Conservation (phyloP, 371 early-diverging fungal species). For the Thermomucor indicae-seudaticae region DNA sequence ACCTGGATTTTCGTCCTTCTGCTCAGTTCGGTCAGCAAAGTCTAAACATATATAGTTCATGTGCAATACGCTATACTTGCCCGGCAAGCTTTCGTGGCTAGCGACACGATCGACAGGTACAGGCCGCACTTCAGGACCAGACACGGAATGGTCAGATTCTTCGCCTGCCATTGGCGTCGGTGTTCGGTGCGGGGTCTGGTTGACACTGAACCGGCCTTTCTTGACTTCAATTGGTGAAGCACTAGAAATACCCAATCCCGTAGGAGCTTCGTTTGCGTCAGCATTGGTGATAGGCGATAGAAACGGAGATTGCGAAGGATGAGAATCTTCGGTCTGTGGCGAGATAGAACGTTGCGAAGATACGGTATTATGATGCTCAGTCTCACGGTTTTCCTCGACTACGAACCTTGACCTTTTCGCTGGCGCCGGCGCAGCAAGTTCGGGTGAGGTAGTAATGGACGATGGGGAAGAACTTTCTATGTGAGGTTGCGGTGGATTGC, state of each 20-base stretch:
- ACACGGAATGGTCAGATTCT: background rate
- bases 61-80: background rate
- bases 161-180: background rate
- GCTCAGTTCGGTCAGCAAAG: background rate
- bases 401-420: conserved; percentile 53
- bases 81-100: conserved; percentile 13
- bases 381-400: conserved; percentile 30
- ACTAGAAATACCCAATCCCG: conserved; percentile 5
- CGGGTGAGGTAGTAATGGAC: background rate
- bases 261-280: conserved; percentile 5
- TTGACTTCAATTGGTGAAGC: conserved; percentile 35
- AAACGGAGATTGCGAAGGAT: conserved; percentile 7
- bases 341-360: conserved; percentile 5
- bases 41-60: background rate
- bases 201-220: conserved; percentile 63
- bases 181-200: conserved; percentile 21
- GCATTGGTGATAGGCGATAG: conserved; percentile 1
- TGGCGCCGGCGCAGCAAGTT: conserved; percentile 4
- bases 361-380: conserved; percentile 5
- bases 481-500: conserved; percentile 18
- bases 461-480: conserved; percentile 2
- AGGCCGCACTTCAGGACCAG: conserved; percentile 4
- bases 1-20: conserved; percentile 15
- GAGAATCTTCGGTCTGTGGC: conserved; percentile 1
- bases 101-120: conserved; percentile 10